These are phyloP conservation scores for Auricularia heimuer DNA, from an alignment of 768 basidiomycete species.

Conservation along the genomic window DNA sequence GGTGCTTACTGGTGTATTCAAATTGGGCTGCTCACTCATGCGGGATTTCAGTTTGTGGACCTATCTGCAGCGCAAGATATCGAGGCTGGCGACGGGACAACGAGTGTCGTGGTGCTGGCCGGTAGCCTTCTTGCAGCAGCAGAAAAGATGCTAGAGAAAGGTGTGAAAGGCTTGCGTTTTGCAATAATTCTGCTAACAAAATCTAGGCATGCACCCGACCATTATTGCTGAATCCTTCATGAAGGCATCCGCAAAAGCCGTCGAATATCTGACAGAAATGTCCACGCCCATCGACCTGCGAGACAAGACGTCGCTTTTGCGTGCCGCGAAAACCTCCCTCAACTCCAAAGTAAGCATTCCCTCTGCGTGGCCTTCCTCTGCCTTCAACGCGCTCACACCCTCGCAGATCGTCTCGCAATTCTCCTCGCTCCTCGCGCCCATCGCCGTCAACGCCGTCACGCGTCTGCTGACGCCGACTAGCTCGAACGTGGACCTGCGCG, in stretches of 20 bases:
- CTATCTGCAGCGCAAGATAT: slow-evolving; percentile 96
- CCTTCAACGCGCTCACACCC: neutral
- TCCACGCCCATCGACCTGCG: slow-evolving; percentile 85
- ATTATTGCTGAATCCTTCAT: slow-evolving; percentile 94
- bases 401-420: slow-evolving; percentile 95
- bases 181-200: neutral
- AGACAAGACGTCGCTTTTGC: slow-evolving; percentile 74
- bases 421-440: slow-evolving; percentile 95
- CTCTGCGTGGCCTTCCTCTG: slow-evolving; percentile 1
- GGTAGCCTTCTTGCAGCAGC: slow-evolving; percentile 89
- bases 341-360: slow-evolving; percentile 74
- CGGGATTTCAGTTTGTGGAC: slow-evolving; percentile 71
- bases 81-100: slow-evolving; percentile 97
- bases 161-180: slow-evolving; percentile 20
- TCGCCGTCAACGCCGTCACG: slow-evolving; percentile 93
- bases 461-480: slow-evolving; percentile 82
- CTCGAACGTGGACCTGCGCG: slow-evolving; percentile 91
- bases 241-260: slow-evolving; percentile 83
- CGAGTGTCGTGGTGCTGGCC: slow-evolving; percentile 92
- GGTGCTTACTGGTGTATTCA: slow-evolving; percentile 37
- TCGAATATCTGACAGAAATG: slow-evolving; percentile 88
- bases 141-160: slow-evolving; percentile 92
- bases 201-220: slow-evolving; percentile 76
- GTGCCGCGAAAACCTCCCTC: slow-evolving; percentile 89
- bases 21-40: neutral